These are phyloP conservation scores for Mentha longifolia DNA, from an alignment of 257 asterid species.

Conservation along the genomic window DNA sequence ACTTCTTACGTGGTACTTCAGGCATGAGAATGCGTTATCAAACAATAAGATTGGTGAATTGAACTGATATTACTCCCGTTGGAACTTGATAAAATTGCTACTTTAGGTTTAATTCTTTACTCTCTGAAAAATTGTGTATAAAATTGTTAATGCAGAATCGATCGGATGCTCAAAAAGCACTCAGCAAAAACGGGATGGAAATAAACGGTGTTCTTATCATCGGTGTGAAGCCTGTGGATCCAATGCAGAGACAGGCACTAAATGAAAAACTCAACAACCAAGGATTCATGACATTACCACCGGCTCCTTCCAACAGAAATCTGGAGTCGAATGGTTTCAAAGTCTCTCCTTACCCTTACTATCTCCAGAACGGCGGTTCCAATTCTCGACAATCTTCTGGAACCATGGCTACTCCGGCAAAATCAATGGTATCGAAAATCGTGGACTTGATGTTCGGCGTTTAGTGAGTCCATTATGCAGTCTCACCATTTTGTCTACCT, in stretches of 20 bases:
- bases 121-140: constrained; percentile 3
- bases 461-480: constrained; percentile 29
- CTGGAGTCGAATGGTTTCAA: constrained; percentile 53
- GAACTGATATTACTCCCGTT: background rate
- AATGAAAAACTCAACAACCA: constrained; percentile 71
- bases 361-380: constrained; percentile 66
- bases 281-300: constrained; percentile 82
- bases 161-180: constrained; percentile 89
- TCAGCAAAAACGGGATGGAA: constrained; percentile 77
- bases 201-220: constrained; percentile 88
- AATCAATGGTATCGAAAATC: constrained; percentile 84
- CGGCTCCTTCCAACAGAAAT: constrained; percentile 55
- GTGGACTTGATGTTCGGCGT: constrained; percentile 95
- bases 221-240: constrained; percentile 93
- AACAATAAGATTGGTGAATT: background rate
- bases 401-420: constrained; percentile 85
- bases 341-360: constrained; percentile 61
- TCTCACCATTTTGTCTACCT: background rate
- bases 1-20: background rate
- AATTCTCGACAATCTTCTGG: constrained; percentile 59
- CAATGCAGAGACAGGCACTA: constrained; percentile 72
- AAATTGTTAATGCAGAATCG: constrained; percentile 60
- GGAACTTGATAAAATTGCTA: background rate
- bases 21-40: background rate
- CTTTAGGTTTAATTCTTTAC: background rate